A percentile compares a stretch with the other conserved stretches of the same genome.
Conservation (phyloP, 179 eudicot genomes). For the Heliamphora pulchella region DNA sequence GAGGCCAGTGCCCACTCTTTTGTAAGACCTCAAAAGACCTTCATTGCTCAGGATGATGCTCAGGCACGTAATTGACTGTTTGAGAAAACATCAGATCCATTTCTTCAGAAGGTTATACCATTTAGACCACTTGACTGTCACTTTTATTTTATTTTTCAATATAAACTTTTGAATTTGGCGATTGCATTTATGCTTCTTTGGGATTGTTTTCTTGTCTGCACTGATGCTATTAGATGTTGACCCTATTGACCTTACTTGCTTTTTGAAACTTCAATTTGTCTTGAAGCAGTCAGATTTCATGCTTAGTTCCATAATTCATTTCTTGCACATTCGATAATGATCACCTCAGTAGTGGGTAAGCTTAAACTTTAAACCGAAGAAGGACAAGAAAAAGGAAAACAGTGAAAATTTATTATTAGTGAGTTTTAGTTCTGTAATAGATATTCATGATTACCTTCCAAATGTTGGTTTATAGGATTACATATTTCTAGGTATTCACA, state of each 20-base stretch:
- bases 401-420: neutral
- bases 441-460: neutral
- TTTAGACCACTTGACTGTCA: conserved; percentile 2
- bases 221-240: neutral
- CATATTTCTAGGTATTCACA: conserved; percentile 53
- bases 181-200: neutral
- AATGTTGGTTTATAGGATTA: conserved; percentile 13
- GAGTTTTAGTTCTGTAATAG: neutral
- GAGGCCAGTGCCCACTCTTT: neutral
- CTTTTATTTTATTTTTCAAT: neutral
- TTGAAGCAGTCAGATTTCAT: neutral
- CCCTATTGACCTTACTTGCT: neutral
- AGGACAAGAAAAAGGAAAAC: neutral
- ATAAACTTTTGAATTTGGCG: neutral
- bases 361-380: neutral
- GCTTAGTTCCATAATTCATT: neutral
- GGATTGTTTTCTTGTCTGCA: neutral
- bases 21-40: neutral
- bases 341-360: neutral
- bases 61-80: neutral
- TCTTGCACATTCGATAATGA: neutral
- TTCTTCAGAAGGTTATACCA: neutral
- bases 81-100: neutral
- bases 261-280: neutral
- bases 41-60: conserved; percentile 7